Conservation (phyloP, 2,329 filamentous ascomycete species). For the Endocalyx cinctus region DNA sequence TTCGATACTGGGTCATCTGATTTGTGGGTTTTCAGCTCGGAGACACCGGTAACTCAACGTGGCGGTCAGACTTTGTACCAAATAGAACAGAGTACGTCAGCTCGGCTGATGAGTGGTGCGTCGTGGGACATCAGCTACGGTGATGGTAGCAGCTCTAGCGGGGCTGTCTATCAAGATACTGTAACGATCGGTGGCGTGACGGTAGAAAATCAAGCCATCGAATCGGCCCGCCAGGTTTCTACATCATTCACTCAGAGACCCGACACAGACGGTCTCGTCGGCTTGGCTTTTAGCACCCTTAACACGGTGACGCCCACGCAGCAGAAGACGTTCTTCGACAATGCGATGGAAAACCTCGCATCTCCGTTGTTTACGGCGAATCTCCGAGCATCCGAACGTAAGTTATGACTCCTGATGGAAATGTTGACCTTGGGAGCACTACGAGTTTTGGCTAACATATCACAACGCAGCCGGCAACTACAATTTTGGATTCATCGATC, state of each 20-base stretch:
- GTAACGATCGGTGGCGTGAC: conserved; percentile 38
- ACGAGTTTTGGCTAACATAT: conserved; percentile 2
- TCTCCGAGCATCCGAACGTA: conserved; percentile 31
- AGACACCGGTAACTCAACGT: conserved; percentile 26
- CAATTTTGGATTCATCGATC: conserved; percentile 47
- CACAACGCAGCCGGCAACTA: conserved; percentile 26
- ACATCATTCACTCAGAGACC: conserved; percentile 31
- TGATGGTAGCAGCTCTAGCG: conserved; percentile 37
- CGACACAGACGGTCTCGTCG: conserved; percentile 38
- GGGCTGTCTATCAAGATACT: conserved; percentile 38
- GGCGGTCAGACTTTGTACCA: conserved; percentile 36
- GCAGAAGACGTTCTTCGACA: conserved; percentile 41
- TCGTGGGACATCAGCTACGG: conserved; percentile 40
- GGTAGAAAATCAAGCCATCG: conserved; percentile 37
- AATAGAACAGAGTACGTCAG: conserved; percentile 33
- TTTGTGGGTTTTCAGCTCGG: conserved; percentile 42
- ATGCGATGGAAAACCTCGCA: conserved; percentile 25
- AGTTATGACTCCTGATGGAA: conserved; percentile 1
- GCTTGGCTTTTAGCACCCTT: conserved; percentile 37
- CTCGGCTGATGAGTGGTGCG: conserved; percentile 31
- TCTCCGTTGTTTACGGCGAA: conserved; percentile 52
- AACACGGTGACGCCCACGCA: conserved; percentile 36
- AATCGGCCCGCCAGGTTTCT: conserved; percentile 37
- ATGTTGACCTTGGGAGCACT: neutral
- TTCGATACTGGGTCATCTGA: conserved; percentile 45